A percentile compares a stretch with the other conserved stretches of the same genome.
Conservation (phyloP, 495 filamentous ascomycete genomes). For the Tuber borchii region DNA sequence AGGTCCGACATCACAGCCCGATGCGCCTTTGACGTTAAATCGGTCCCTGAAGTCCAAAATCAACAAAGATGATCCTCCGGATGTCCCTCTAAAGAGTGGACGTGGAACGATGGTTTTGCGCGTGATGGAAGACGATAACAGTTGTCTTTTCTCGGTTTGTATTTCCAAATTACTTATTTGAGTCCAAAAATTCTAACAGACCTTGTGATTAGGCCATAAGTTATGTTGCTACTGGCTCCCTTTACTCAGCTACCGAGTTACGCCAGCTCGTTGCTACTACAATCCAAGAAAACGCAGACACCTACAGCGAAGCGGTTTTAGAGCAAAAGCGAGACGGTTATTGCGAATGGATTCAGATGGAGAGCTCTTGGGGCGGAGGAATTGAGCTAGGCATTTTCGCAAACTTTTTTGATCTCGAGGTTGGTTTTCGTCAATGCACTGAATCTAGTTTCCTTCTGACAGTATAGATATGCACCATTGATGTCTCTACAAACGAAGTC, state of each 20-base stretch:
- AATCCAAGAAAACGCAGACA: conserved; percentile 64
- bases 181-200: not conserved
- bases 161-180: not conserved
- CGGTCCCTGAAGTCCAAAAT: conserved; percentile 44
- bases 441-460: not conserved
- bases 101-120: conserved; percentile 68
- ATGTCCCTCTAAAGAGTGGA: conserved; percentile 58
- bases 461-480: conserved; percentile 38
- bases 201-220: conserved; percentile 46
- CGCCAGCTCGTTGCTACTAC: conserved; percentile 73
- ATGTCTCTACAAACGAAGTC: conserved; percentile 57
- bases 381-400: conserved; percentile 84
- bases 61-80: conserved; percentile 58
- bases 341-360: conserved; percentile 73
- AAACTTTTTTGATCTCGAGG: conserved; percentile 79
- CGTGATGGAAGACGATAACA: conserved; percentile 97
- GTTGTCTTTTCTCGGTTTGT: conserved; percentile 79
- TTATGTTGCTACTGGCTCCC: conserved; percentile 62
- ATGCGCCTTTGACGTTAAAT: conserved; percentile 12
- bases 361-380: conserved; percentile 81
- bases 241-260: conserved; percentile 62
- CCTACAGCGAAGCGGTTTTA: conserved; percentile 69
- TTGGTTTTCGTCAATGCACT: conserved; percentile 47
- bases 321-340: conserved; percentile 70
- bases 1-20: conserved; percentile 11